phyloP scores from a whole-genome alignment of 345 rosid genomes.

The Triadica sebifera region DNA sequence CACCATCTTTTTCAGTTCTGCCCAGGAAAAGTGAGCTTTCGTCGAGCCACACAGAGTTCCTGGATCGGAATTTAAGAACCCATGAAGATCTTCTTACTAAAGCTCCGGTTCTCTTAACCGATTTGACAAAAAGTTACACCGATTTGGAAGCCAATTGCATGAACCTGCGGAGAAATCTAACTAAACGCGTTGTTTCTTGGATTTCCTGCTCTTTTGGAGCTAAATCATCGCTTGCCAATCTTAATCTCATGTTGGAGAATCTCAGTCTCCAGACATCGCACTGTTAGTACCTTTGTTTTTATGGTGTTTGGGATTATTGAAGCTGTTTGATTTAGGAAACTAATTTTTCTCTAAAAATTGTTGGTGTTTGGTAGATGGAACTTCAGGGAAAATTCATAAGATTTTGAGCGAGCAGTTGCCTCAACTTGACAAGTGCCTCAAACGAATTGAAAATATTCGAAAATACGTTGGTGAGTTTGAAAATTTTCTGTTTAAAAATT shows the following conservation, averaged over 20 bases:
- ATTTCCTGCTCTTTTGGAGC: conserved; percentile 53
- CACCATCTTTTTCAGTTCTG: conserved; percentile 22
- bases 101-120: conserved; percentile 40
- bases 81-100: conserved; percentile 36
- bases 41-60: conserved; percentile 24
- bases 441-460: conserved; percentile 38
- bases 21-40: conserved; percentile 39
- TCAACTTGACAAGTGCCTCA: conserved; percentile 44
- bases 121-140: conserved; percentile 30
- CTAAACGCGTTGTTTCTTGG: conserved; percentile 60
- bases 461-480: conserved; percentile 51
- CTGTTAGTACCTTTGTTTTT: conserved; percentile 5
- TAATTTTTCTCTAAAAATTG: not conserved
- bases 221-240: conserved; percentile 40
- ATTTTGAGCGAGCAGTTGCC: conserved; percentile 42
- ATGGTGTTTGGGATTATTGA: not conserved
- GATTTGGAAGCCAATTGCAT: conserved; percentile 38
- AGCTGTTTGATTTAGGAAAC: not conserved
- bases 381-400: conserved; percentile 25
- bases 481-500: not conserved
- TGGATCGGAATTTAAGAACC: conserved; percentile 46
- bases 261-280: conserved; percentile 39
- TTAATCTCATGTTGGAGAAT: conserved; percentile 38
- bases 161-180: conserved; percentile 39
- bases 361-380: conserved; percentile 38